phyloP scores from a whole-genome alignment of 352 stramenopile species.

The Phytophthora pseudosyringae region DNA sequence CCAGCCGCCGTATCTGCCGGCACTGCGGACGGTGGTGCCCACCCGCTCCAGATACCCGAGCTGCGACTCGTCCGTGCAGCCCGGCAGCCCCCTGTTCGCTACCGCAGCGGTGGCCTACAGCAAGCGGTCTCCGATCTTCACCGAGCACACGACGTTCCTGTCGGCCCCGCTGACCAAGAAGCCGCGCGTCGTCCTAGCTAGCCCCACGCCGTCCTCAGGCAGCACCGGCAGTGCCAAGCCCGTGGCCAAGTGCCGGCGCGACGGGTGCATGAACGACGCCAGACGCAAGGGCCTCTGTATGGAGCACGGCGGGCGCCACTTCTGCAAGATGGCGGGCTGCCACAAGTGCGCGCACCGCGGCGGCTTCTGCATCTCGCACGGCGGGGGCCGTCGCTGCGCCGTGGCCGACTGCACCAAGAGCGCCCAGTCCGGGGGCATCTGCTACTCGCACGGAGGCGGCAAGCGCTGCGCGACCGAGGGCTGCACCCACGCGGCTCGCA shows the following conservation, averaged over 20 bases:
- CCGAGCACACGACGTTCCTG: slow-evolving; percentile 28
- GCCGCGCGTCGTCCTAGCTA: slow-evolving; percentile 32
- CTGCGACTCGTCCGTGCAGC: slow-evolving; percentile 22
- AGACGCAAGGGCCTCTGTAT: slow-evolving; percentile 87
- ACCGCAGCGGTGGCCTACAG: slow-evolving; percentile 21
- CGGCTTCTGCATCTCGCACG: slow-evolving; percentile 84
- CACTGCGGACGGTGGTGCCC: slow-evolving; percentile 36
- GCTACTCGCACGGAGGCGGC: slow-evolving; percentile 85
- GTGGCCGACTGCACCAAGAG: slow-evolving; percentile 80
- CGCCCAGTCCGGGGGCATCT: slow-evolving; percentile 82
- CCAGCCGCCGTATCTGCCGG: slow-evolving; percentile 35
- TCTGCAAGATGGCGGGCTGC: slow-evolving; percentile 87
- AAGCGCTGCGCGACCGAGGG: slow-evolving; percentile 80
- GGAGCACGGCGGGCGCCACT: slow-evolving; percentile 86
- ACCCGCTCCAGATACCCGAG: slow-evolving; percentile 21
- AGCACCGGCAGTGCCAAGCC: slow-evolving; percentile 34
- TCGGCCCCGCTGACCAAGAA: slow-evolving; percentile 30
- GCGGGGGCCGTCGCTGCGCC: slow-evolving; percentile 75
- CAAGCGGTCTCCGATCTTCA: slow-evolving; percentile 32
- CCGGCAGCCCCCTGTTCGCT: slow-evolving; percentile 25
- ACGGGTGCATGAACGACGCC: slow-evolving; percentile 71
- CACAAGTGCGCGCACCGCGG: slow-evolving; percentile 84
- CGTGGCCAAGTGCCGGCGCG: slow-evolving; percentile 59
- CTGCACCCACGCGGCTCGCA: slow-evolving; percentile 82
- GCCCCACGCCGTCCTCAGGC: slow-evolving; percentile 33